Base-by-base conservation (phyloP, 2,329 filamentous ascomycete species). In the Fusarium fujikuroi region DNA sequence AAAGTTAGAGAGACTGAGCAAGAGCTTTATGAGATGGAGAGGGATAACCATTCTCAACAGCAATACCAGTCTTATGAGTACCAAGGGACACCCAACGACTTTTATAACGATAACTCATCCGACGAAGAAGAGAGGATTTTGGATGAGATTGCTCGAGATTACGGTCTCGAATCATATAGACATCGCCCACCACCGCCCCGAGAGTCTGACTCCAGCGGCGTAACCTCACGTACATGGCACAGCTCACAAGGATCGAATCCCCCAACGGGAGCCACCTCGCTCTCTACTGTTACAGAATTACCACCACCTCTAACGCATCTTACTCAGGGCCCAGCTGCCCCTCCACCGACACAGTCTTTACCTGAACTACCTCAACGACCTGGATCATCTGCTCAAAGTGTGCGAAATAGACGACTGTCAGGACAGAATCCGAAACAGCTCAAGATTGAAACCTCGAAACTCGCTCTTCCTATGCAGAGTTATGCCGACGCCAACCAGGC, bases 131-230 rank as follows among this genome's bases (percentile, higher is more conserved):
- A 95, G 79, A 88, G 91, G 39, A 87, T 95, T 60, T 82, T 98
- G 54, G 95, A 98, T 70, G 94, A 97, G 80, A 94, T 98, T 88
- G 95, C 93, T 0, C 90, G 89, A 72, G 94, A 93, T 60, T 95
- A 95, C 80, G 89, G 91, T 61, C 91, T 96, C 78, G 93, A 95
- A 63, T 92, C 95, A 63, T 97, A 97, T 23, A 69, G 69, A 19
- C 58, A 63, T 88, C 93, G 92, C 23, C 77, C 90, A 21, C 87
- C 91, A 32, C 81, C 93, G 28, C 92, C 93, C 39, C 89, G 94
- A 66, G 92, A 95, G 78, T 96, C 94, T 7, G 92, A 94, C 79
- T 95, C 93, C 2, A 97, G 93, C 83, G 90, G 90, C 19, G 88
- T 92, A 74, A 95, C 93, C n/a, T 89, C 89, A 61, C 90, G 90